Conservation (phyloP, 148 eudicot genomes). For the Suaeda aralocaspica region DNA sequence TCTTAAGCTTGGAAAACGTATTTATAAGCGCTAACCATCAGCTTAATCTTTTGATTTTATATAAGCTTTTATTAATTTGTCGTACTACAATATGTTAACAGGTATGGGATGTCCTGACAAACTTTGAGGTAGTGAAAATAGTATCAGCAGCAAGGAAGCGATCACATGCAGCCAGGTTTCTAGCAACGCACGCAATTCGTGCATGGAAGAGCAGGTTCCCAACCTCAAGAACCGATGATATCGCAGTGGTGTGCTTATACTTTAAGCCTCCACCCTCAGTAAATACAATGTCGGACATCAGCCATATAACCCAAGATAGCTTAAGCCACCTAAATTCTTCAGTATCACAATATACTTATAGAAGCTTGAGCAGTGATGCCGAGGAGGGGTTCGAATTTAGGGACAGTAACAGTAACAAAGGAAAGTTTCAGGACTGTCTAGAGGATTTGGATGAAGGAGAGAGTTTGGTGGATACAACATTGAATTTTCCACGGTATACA, state of each 20-base stretch:
- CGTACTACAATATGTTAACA: constrained; percentile 14
- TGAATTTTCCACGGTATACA: constrained; percentile 25
- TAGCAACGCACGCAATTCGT: constrained; percentile 52
- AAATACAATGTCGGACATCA: constrained; percentile 40
- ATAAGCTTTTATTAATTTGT: too few species aligned
- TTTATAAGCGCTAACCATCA: too few species aligned
- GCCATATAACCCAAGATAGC: constrained; percentile 30
- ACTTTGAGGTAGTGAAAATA: constrained; percentile 61
- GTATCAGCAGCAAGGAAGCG: constrained; percentile 59
- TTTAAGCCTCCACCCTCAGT: constrained; percentile 42
- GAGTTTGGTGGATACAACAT: constrained; percentile 17
- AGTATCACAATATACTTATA: constrained; percentile 23
- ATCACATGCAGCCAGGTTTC: constrained; percentile 60
- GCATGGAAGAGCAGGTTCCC: constrained; percentile 75
- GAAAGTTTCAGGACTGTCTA: constrained; percentile 8
- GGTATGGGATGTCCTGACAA: constrained; percentile 91
- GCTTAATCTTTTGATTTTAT: too few species aligned
- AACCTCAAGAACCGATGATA: constrained; percentile 60
- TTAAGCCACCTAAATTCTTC: constrained; percentile 37
- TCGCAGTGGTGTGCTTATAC: constrained; percentile 59
- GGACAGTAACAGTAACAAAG: constrained; percentile 7
- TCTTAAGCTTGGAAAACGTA: too few species aligned
- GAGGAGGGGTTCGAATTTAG: constrained; percentile 27
- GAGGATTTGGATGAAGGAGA: constrained; percentile 30
- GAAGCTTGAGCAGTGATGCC: constrained; percentile 30